A percentile compares a stretch with the other conserved stretches of the same genome.
Conservation (phyloP, 2,329 filamentous ascomycete species). For the Tricladium varicosporioides region DNA sequence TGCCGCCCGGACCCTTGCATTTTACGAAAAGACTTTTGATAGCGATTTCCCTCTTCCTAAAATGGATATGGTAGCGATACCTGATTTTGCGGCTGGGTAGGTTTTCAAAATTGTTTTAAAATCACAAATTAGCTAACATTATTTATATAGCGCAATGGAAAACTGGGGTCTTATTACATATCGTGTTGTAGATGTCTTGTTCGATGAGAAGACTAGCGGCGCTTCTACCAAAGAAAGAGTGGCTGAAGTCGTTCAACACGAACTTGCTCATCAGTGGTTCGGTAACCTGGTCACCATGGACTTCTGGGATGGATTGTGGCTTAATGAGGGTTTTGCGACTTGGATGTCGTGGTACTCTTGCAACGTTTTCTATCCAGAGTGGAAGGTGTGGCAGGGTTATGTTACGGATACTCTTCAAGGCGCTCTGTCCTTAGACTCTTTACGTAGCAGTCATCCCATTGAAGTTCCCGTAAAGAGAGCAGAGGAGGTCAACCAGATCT, state of each 20-base stretch:
- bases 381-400: slow-evolving; percentile 97
- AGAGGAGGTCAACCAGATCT: slow-evolving; percentile 97
- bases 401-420: slow-evolving; percentile 90
- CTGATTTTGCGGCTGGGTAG: slow-evolving; percentile 83
- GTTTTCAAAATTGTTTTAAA: background rate
- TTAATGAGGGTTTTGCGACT: slow-evolving; percentile 90
- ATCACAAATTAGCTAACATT: background rate
- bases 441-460: slow-evolving; percentile 93
- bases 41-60: slow-evolving; percentile 85
- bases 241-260: slow-evolving; percentile 94
- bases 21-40: slow-evolving; percentile 94
- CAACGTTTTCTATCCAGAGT: slow-evolving; percentile 94
- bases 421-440: slow-evolving; percentile 81
- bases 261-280: slow-evolving; percentile 97
- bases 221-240: slow-evolving; percentile 89
- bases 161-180: slow-evolving; percentile 98
- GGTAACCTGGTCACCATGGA: slow-evolving; percentile 98
- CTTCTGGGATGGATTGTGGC: slow-evolving; percentile 97
- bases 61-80: slow-evolving; percentile 96
- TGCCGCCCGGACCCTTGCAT: slow-evolving; percentile 83
- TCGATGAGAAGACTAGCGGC: slow-evolving; percentile 88
- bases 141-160: slow-evolving; percentile 71
- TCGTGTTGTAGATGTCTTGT: slow-evolving; percentile 83
- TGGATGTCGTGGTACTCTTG: slow-evolving; percentile 95
- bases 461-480: slow-evolving; percentile 94